Conservation (phyloP, 2,329 filamentous ascomycete species). For the Fusarium nisikadoi region DNA sequence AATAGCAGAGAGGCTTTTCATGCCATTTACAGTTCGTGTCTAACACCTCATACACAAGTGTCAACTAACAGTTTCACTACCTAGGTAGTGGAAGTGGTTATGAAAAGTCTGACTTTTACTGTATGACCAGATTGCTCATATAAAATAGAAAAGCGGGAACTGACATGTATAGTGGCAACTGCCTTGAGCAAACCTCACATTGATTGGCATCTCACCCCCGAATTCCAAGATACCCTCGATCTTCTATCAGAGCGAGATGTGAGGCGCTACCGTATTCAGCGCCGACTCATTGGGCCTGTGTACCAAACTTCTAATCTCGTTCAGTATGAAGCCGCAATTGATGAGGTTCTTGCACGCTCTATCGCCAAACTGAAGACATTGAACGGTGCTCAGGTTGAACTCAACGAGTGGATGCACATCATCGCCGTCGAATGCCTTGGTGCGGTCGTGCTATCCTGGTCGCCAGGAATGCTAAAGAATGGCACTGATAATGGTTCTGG, state of each 20-base stretch:
- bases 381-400: conserved; percentile 54
- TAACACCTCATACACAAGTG: conserved; percentile 31
- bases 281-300: conserved; percentile 60
- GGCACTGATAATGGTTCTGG: conserved; percentile 60
- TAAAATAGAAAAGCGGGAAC: neutral
- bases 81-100: conserved; percentile 59
- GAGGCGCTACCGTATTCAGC: conserved; percentile 59
- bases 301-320: conserved; percentile 57
- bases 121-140: conserved; percentile 47
- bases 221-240: conserved; percentile 59
- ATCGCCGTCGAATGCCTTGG: conserved; percentile 63
- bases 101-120: conserved; percentile 64
- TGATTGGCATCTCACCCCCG: conserved; percentile 50
- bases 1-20: conserved; percentile 59
- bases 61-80: neutral
- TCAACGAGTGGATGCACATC: conserved; percentile 68
- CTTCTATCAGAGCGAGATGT: conserved; percentile 61
- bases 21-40: conserved; percentile 46
- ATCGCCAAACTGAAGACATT: conserved; percentile 52
- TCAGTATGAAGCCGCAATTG: conserved; percentile 55
- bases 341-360: conserved; percentile 52
- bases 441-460: conserved; percentile 63
- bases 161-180: conserved; percentile 54
- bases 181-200: conserved; percentile 56
- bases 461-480: conserved; percentile 57